Evolutionary conservation across 2,329 filamentous ascomycete species (phyloP), one percentile per base, ranked within the genome.

Genomic region (Acephala macrosclerotiorum): DNA sequence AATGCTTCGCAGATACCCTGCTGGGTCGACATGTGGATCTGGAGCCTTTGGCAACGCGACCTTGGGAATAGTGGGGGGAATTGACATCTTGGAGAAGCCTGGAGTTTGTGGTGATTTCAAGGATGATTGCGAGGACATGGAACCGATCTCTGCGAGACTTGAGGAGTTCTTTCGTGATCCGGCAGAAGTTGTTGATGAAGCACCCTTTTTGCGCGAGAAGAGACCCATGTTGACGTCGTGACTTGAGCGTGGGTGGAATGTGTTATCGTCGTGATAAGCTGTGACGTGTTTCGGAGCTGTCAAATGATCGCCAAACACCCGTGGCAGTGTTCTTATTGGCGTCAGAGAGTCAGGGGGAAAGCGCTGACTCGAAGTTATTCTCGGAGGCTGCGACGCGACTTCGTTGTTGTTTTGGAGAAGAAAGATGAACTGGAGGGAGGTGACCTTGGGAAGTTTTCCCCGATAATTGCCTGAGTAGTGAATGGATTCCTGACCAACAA

Each of bases 1-100:
- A 75, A 98, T 88, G 80, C 94, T 97, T 76, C 92, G 89, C 74
- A 99, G 86, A 79, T 98, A 98, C 67, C 90, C 94, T 26, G 91
- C 93, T 22, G 95, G 94, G 77, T 98, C 93, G 72, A 95, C 84
- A 68, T 90, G 86, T 74, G 95, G 94, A 79, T 98, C 94, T 33
- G 95, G 94, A 18, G 94, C 89, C 75, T 89, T 90, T 58, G 95
- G 92, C 57, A 98, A 86, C 70, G 93, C 87, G 74, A 96, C 85
- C 78, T 94, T 92, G 72, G 91, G 89, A 71, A 94, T 85, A 68
- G 80, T 83, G 71, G 73, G 66, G 11, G 70, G 66, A 51, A 70
- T 60, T 0, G 73, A 68, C 73, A 76, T 76, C 58, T 70, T 75
- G 49, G 67, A 68, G 61, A 71, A 70, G 9, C 66, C 69, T 14